Evolutionary conservation across 2,329 filamentous ascomycete genomes (phyloP), one percentile per base, ranked within the genome.

Genomic region (Aureobasidium melanogenum): DNA sequence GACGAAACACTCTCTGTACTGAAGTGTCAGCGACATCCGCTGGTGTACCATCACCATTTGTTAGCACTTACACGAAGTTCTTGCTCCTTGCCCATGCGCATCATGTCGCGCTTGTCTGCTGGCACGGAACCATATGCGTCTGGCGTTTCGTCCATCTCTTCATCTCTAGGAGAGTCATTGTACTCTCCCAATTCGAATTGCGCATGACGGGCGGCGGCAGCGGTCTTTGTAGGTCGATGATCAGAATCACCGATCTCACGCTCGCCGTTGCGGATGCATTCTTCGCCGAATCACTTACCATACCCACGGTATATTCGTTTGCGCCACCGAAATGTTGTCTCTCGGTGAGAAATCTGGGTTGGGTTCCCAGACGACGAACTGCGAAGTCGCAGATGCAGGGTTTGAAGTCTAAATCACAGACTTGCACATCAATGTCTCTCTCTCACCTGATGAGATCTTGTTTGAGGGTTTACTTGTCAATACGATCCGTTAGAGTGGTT

Each of bases 81-180:
- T 60, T 79, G 77, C 28, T 72, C 69, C 67, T 79, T 80, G 17
- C 78, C 78, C 73, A 80, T 71, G n/a, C 77, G 75, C 46, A 70
- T 70, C 74, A 80, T 77, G 62, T 80, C 73, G 15, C 67, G 67
- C 43, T 73, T 70, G 64, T 79, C 76, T 30, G 51, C 24, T 22
- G 61, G 55, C 17, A 62, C 43, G 22, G 59, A 62, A 7, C 62
- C 62, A 32, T 62, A 50, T 6, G 3, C 30, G 17, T 63, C 56
- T 28, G 56, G 9, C 9, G 55, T 39, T 22, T 51, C 52, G 24
- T 62, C 59, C 26, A 55, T 57, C 24, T 43, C 54, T 47, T 57
- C 56, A 50, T 50, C 56, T 41, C 56, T 50, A 2, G 44, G 12
- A 3, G 26, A 26, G n/a, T 52, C 47, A 52, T 52, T 60, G 46